Percentiles rank a stretch among this genome's conserved stretches.
Evolutionary conservation across 768 basidiomycete genomes (phyloP).

Genomic region (Udeniomyces megalosporus): DNA sequence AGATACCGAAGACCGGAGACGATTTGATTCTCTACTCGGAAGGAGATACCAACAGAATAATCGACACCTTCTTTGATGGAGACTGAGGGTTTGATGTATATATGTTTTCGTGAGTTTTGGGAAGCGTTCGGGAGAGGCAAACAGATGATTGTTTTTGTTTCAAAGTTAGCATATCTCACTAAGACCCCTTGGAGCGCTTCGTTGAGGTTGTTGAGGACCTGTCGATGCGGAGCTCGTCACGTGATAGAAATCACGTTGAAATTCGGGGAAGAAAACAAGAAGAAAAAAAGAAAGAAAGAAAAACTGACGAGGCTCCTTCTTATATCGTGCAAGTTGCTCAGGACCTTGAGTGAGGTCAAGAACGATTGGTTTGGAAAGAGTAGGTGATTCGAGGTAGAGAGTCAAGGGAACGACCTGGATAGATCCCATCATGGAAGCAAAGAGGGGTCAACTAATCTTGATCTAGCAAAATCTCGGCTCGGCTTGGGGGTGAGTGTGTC

Average conservation of each 20-base stretch:
- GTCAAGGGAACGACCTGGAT: slow-evolving; percentile 27
- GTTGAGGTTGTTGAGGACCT: too few species aligned
- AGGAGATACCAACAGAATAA: slow-evolving; percentile 42
- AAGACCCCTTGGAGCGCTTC: too few species aligned
- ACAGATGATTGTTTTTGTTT: too few species aligned
- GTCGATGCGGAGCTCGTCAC: too few species aligned
- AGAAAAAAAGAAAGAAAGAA: neutral
- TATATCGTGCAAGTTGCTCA: slow-evolving; percentile 39
- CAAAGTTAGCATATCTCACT: too few species aligned
- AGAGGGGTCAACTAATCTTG: neutral
- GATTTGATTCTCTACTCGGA: slow-evolving; percentile 72
- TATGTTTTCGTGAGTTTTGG: too few species aligned
- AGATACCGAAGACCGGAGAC: slow-evolving; percentile 47
- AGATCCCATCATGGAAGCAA: neutral
- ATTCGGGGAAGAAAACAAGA: neutral
- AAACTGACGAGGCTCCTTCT: slow-evolving; percentile 47
- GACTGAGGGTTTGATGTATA: neutral
- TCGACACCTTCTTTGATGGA: slow-evolving; percentile 41
- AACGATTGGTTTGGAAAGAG: slow-evolving; percentile 44
- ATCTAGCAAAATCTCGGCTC: too few species aligned
- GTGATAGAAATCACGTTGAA: neutral
- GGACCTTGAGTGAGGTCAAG: slow-evolving; percentile 47
- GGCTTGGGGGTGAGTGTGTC: too few species aligned
- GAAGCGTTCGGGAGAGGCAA: too few species aligned
- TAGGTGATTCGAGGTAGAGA: slow-evolving; percentile 63